A percentile compares a stretch with the other conserved stretches of the same genome.
These are phyloP conservation scores for Noccaea caerulescens DNA, from an alignment of 345 rosid species.

Conservation along the genomic window DNA sequence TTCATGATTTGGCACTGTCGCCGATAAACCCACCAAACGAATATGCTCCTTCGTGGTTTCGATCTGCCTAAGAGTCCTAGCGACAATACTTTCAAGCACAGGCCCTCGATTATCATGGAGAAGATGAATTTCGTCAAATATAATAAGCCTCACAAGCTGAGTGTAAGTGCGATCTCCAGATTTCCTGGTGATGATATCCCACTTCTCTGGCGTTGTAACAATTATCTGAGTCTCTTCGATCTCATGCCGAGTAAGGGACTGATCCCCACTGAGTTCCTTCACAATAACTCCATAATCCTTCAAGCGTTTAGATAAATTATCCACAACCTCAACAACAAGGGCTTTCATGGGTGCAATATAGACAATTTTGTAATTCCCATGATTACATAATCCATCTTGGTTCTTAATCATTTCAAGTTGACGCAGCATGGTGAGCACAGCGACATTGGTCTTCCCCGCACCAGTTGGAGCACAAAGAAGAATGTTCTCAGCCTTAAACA, in stretches of 20 bases:
- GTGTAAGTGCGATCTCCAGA: conserved; percentile 89
- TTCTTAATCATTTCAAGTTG: conserved; percentile 68
- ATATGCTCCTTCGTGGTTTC: conserved; percentile 86
- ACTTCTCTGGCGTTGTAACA: conserved; percentile 95
- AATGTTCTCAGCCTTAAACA: conserved; percentile 70
- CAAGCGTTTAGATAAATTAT: conserved; percentile 72
- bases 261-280: conserved; percentile 90
- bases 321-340: conserved; percentile 86
- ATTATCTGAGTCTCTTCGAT: conserved; percentile 93
- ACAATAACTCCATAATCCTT: conserved; percentile 72
- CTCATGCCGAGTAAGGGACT: conserved; percentile 78
- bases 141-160: conserved; percentile 78
- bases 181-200: conserved; percentile 92
- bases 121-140: conserved; percentile 89
- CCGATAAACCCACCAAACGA: conserved; percentile 85
- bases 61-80: conserved; percentile 89
- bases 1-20: conserved; percentile 85
- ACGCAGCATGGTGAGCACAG: conserved; percentile 87
- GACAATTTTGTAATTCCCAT: conserved; percentile 72
- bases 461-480: conserved; percentile 98
- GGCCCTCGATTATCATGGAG: conserved; percentile 93
- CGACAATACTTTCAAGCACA: conserved; percentile 91
- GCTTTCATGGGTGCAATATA: conserved; percentile 99
- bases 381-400: conserved; percentile 70
- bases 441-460: conserved; percentile 93